Evolutionary conservation across 164 flowering plant genomes (phyloP), one percentile per base, ranked within the genome.

Genomic region (Cinnamomum micranthum): DNA sequence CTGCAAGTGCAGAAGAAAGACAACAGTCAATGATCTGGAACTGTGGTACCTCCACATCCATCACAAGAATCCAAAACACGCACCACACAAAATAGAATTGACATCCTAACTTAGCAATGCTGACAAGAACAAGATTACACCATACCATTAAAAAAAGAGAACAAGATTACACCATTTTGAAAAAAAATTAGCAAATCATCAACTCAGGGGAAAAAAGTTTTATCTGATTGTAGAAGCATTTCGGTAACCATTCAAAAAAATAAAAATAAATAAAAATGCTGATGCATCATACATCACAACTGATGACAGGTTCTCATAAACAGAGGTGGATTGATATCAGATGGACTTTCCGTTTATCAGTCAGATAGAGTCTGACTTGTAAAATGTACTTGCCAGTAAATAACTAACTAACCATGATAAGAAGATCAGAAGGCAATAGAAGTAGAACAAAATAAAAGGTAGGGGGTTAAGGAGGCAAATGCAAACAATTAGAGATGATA

Each of bases 1-100:
- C 98, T 95, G 87, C 74, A 83, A 41, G 47, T 41, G 47, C 0
- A 65, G 63, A 13, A 47, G 76, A 72, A 33, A 1, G 78, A 41
- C 3, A 50, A 20, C 25, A 67, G 28, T 65, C 69, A 77, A 73
- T 47, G 6, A 62, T 68, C 52, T 33, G 63, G 31, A 25, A 64
- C 27, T 17, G 7, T 20, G 3, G 10, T 17, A 20, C n/a, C n/a
- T 55, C 60, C 17, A 15, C 60, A 55, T 55, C 60, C 60, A 55
- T 55, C 60, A 55, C 47, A 41, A 41, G n/a, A 55, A 55, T 55
- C 60, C n/a, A 2, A 20, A 55, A 55, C 60, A 41, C 27, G 69
- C n/a, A 25, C 33, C 5, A 60, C 22, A 63, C 50, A 64, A 64
- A n/a, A 12, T 15, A 35, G 47, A 69, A 24, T 23, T 59, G 6